Evolutionary conservation across 2,329 filamentous ascomycete genomes (phyloP), one percentile per base, ranked within the genome.

Genomic region (Xylaria sp.): DNA sequence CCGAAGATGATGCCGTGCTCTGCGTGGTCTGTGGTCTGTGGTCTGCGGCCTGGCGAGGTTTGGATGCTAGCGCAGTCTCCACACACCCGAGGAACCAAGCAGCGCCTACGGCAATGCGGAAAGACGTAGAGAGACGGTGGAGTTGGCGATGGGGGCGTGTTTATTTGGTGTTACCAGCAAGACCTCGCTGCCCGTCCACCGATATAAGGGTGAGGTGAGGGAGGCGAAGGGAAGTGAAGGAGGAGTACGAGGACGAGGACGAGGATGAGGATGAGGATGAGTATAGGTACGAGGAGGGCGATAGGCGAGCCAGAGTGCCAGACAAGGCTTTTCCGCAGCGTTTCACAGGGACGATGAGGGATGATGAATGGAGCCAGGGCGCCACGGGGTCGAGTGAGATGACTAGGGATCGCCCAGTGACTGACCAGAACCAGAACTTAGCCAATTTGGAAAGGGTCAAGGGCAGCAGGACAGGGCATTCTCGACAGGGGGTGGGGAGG

Each of bases 311-410:
- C 55, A 65, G 46, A 37, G 18, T 37, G 50, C 62, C 66, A 63
- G 50, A 58, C 66, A 71, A 69, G 69, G 63, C 69, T 71, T 66
- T 60, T 66, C 66, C 37, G 55, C 63, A 34, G 63, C 52, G 66
- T 66, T 70, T 70, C 65, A 61, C 68, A 65, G 63, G 28, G 63
- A 71, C 59, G 65, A 71, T 66, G 69, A 69, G 66, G 66, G 66
- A 69, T 66, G 69, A 69, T 66, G 63, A 51, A 66, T 66, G 66
- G 65, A 60, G 69, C 41, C 46, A 57, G 55, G 66, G 55, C 63
- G 66, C 63, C 54, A 69, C 69, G 69, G 69, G 66, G 69, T 69
- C 46, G 10, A 63, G 62, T 61, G 69, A 69, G 66, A 69, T 69
- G 65, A 66, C 66, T 46, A 69, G 51, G 59, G 39, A 51, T 46